Evolutionary conservation across 129 eudicot species (phyloP), one percentile per base, ranked within the genome.

Genomic region (Dittrichia graveolens): DNA sequence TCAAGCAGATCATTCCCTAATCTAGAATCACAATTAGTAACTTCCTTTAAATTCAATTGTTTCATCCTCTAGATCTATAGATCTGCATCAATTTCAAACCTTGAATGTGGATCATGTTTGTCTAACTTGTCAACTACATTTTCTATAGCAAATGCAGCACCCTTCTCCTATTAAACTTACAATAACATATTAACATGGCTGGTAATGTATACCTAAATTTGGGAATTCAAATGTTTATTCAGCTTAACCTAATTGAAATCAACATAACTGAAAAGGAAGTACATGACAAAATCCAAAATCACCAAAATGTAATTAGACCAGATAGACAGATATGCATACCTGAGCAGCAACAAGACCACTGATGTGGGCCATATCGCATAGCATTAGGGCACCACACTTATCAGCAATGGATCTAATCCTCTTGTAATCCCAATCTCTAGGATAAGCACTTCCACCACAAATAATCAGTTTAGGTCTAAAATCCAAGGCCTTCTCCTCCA

Each of bases 341-440:
- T 90, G 94, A 86, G 99, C 97, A 88, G 99, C 99, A 81, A 95
- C 99, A 81, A 95, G 99, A 56, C 99, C 99, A 82, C 99, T 95
- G 43, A 95, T 95, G 65, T 95, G 99, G 72, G 99, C 99, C 99
- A 95, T 95, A 66, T 95, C 99, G 54, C 97, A 90, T 0, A 95
- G 84, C 91, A 95, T 86, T 0, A 90, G 78, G 0, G 99, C 97
- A 0, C 99, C 99, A 67, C 84, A 76, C 67, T 90, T 90, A 64
- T 94, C 99, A 37, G 99, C 99, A 79, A 94, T 69, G 44, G 78
- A 62, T 48, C 89, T 87, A 50, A 94, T 81, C 71, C 67, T 82
- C 74, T 83, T 78, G 53, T 94, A 94, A 77, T 94, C 99, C 97
- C 97, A 94, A 71, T 94, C 99, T 54, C 99, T 88, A 8, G 99